Evolutionary conservation across 768 basidiomycete species (phyloP), one percentile per base, ranked within the genome.

Genomic region (Hypsizygus marmoreus): DNA sequence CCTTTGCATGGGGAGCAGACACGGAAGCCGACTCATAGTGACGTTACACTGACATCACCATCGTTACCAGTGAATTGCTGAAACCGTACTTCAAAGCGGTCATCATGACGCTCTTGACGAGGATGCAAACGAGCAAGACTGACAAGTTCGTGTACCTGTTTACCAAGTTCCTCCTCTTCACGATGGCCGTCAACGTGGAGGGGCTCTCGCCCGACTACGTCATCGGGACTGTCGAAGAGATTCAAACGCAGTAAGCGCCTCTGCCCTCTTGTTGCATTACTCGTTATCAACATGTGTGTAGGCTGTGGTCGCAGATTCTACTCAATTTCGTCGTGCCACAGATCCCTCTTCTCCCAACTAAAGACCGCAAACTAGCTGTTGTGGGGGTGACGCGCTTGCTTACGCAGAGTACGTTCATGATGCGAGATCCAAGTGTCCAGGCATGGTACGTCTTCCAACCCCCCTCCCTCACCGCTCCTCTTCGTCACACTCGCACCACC

Each of bases 91-190:
- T 92, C 64, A 85, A 84, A 51, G 81, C 81, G 7, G 69, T 89
- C 16, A 68, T 91, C 50, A 73, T 95, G 67, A 85, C 85, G 22
- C 73, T 97, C 7, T 73, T 97, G 25, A 95, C 82, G 3, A 78
- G 95, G 36, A 76, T 98, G 73, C 93, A 95, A 56, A 77, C 81
- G 16, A 90, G 79, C 69, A 93, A 93, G 66, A 95, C 94, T 14
- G 87, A 94, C 54, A 88, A 84, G 63, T 97, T 86, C 63, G 82
- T 84, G 6, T 89, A 92, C 63, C 75, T 83, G 38, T 88, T 97
- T 61, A 77, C 88, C 4, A 75, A 80, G 57, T 95, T 95, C 68
- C 61, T 95, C 51, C 68, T 87, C 23, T 89, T 83, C 65, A 71
- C 77, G 16, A 79, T 88, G 67, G 91, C 93, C 11, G 63, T 95